Percentiles rank a stretch among this genome's conserved stretches.
Conservation (phyloP, 768 basidiomycete genomes). For the Russula emetica region DNA sequence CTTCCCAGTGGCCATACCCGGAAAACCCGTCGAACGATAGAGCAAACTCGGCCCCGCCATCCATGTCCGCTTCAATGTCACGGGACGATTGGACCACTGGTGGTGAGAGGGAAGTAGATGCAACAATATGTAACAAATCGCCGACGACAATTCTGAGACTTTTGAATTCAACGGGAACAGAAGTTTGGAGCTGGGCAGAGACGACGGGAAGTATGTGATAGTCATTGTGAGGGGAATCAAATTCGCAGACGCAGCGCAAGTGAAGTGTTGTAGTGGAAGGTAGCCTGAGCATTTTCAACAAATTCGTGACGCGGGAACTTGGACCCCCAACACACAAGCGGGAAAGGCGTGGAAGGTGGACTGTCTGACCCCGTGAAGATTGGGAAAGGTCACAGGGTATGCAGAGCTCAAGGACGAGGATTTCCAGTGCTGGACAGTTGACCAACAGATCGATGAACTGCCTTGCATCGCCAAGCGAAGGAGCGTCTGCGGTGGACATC, state of each 20-base stretch:
- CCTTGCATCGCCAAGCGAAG: background rate
- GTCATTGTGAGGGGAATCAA: background rate
- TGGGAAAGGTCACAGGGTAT: background rate
- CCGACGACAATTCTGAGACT: background rate
- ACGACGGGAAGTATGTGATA: conserved; percentile 6
- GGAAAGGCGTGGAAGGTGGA: conserved; percentile 15
- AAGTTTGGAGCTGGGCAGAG: background rate
- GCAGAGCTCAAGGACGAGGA: conserved; percentile 5
- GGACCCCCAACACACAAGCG: background rate
- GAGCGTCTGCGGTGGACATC: too few relatives aligned
- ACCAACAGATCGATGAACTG: conserved; percentile 3
- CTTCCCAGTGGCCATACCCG: background rate
- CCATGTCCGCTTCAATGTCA: background rate
- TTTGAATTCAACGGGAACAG: background rate
- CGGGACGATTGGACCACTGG: background rate
- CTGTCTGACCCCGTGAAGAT: background rate
- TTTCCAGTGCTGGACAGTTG: conserved; percentile 7
- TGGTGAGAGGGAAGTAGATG: background rate
- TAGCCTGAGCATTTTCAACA: conserved; percentile 4
- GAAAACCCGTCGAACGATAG: background rate
- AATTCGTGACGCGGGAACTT: conserved; percentile 3
- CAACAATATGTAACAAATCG: background rate
- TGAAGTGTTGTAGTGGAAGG: conserved; percentile 7
- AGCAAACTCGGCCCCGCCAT: background rate
- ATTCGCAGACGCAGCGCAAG: conserved; percentile 2